Evolutionary conservation across 179 eudicot species (phyloP), one percentile per base, ranked within the genome.

Genomic region (Carnegiea gigantea): DNA sequence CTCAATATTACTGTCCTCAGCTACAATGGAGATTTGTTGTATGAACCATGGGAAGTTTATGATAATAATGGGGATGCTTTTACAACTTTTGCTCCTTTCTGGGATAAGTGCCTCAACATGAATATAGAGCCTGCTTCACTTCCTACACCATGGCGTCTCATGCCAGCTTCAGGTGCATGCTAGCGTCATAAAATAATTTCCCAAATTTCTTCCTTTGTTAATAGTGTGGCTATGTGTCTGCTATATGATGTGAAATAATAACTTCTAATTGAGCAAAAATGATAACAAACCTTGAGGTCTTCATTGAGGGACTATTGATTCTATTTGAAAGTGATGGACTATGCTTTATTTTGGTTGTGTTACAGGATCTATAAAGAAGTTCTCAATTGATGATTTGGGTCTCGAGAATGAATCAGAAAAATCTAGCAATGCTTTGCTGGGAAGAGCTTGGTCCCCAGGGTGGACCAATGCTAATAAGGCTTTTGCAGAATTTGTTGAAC

Each of bases 401-500:
- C 97, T 96, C 43, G 99, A 96, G 88, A 82, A 96, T 76, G 97
- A 92, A 80, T 83, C 88, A 13, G 98, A 96, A 82, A 93, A 95
- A 83, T 79, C 97, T 17, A 96, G 98, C 82, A 96, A 96, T 71
- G 98, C 95, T 40, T 85, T 96, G 81, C 81, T 96, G n/a, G 93
- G 98, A 85, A 88, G 97, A 87, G 97, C 91, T 57, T 96, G 99
- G 99, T 87, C 90, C 40, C 99, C 99, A 0, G 99, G 99, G 76
- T 96, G 98, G 97, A 82, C 88, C 86, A 88, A 87, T 81, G 99
- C 98, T 20, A 89, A 96, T 79, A 93, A 91, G 83, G 93, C 92
- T 53, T 86, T 95, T 53, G 81, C 82, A 21, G 96, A 93, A 70
- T 96, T 93, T 81, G 74, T 91, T 3, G 98, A 96, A 62, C 87